These are phyloP conservation scores for Aspergillus fumigatus DNA, from an alignment of 2,329 filamentous ascomycete species.

Conservation along the genomic window DNA sequence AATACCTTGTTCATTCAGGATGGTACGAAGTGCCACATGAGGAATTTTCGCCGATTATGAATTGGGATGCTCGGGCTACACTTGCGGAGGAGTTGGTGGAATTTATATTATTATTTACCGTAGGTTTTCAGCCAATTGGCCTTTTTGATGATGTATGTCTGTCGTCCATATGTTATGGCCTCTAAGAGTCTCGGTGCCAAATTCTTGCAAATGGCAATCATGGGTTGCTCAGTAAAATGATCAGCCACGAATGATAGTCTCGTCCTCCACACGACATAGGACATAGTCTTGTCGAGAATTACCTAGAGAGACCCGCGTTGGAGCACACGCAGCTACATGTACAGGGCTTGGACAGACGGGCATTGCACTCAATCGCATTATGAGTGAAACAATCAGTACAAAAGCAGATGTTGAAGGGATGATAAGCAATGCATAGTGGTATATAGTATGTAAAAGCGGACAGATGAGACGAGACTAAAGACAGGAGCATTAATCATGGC, in stretches of 20 bases:
- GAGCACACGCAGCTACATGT: neutral
- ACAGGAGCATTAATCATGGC: neutral
- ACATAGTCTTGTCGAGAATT: neutral
- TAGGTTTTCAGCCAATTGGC: constrained; percentile 1
- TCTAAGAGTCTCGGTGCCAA: neutral
- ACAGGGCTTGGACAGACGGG: neutral
- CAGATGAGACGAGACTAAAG: neutral
- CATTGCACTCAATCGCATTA: neutral
- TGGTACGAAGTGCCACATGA: constrained; percentile 8
- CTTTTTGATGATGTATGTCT: neutral
- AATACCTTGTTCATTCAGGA: neutral
- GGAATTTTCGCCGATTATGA: constrained; percentile 9
- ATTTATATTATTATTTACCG: neutral
- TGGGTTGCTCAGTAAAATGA: neutral
- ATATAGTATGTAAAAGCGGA: neutral
- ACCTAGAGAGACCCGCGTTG: neutral
- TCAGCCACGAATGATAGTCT: neutral
- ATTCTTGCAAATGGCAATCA: neutral
- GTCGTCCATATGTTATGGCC: neutral
- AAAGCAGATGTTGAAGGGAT: neutral
- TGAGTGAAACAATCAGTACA: neutral
- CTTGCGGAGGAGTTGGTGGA: constrained; percentile 13
- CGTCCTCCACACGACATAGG: neutral
- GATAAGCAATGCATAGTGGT: neutral
- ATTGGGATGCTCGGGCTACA: constrained; percentile 8